Conservation (phyloP, 176 grass and related monocot genomes). For the Aechmea fasciata region DNA sequence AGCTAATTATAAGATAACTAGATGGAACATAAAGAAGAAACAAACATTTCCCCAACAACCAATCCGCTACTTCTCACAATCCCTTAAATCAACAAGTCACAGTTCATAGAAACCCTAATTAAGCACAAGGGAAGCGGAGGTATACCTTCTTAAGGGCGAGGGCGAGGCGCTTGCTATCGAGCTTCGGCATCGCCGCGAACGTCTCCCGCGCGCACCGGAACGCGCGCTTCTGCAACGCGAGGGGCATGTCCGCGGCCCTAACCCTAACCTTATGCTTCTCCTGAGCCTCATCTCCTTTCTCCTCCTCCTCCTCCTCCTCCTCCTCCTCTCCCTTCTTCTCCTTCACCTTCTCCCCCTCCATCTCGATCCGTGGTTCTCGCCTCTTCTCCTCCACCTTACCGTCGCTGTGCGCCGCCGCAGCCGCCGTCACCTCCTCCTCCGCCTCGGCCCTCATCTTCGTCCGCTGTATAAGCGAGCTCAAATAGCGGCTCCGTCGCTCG, state of each 20-base stretch:
- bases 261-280: slow-evolving; percentile 52
- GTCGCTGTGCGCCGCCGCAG: not conserved
- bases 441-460: slow-evolving; percentile 30
- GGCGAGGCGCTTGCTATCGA: slow-evolving; percentile 80
- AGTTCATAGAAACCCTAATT: too few species aligned
- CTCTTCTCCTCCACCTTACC: not conserved
- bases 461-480: slow-evolving; percentile 57
- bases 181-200: slow-evolving; percentile 70
- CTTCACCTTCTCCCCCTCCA: not conserved
- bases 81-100: not conserved
- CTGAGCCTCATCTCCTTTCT: slow-evolving; percentile 9
- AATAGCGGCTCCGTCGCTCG: slow-evolving; percentile 44
- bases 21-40: not conserved
- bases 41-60: not conserved
- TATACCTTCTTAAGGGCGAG: slow-evolving; percentile 85
- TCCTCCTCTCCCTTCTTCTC: slow-evolving; percentile 16
- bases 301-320: slow-evolving; percentile 19
- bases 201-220: slow-evolving; percentile 64
- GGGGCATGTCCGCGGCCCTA: slow-evolving; percentile 68
- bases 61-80: slow-evolving; percentile 6
- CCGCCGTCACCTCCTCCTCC: slow-evolving; percentile 7
- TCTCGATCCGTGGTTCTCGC: not conserved
- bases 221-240: slow-evolving; percentile 61
- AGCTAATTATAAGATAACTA: not conserved
- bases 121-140: not conserved